Conservation (phyloP, 441 rosid species). For the Theobroma grandiflorum region DNA sequence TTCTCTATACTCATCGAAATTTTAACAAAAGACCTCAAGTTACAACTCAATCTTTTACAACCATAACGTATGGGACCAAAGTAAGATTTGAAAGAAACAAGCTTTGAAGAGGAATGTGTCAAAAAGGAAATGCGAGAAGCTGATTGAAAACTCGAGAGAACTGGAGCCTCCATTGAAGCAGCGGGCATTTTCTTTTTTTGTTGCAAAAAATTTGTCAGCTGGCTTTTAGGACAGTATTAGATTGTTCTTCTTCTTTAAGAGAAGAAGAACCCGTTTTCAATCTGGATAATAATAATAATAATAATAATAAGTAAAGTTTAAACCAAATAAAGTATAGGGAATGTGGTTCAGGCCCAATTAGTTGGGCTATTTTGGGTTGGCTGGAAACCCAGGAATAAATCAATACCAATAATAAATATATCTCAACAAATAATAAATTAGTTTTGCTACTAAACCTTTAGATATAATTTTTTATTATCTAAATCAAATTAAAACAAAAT, state of each 20-base stretch:
- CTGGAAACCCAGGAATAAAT: too few species aligned
- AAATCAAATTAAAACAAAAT: too few species aligned
- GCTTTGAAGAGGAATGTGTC: conserved; percentile 35
- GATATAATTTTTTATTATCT: too few species aligned
- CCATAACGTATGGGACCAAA: conserved; percentile 26
- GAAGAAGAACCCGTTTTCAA: neutral
- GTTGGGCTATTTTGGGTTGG: too few species aligned
- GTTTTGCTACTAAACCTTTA: too few species aligned
- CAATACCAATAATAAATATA: too few species aligned
- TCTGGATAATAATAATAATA: neutral
- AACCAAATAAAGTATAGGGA: neutral
- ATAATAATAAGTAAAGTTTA: neutral
- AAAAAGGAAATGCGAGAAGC: conserved; percentile 39
- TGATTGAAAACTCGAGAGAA: conserved; percentile 36
- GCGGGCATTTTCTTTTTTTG: conserved; percentile 28
- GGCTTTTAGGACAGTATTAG: neutral
- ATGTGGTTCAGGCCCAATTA: neutral
- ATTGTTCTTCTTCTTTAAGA: too few species aligned
- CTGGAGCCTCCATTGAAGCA: conserved; percentile 46
- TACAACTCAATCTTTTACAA: conserved; percentile 26
- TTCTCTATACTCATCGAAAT: conserved; percentile 39
- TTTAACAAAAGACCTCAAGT: conserved; percentile 29
- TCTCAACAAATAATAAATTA: too few species aligned
- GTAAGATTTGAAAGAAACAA: conserved; percentile 30
- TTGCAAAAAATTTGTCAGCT: conserved; percentile 5